Conservation (phyloP, 306 rosid species). For the Glycine latifolia region DNA sequence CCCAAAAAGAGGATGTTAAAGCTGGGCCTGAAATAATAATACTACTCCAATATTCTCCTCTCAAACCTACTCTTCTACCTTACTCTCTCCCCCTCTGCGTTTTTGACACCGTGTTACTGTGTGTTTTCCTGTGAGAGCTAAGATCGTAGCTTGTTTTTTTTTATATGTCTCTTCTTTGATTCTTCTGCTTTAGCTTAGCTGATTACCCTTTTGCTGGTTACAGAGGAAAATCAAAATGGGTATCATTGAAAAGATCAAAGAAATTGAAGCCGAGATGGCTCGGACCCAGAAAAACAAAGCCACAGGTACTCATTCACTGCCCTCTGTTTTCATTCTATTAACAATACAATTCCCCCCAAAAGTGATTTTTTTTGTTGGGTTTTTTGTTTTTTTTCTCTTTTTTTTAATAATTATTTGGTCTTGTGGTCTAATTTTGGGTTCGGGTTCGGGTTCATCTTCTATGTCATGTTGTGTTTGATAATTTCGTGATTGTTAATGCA, state of each 20-base stretch:
- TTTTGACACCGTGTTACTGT: slow-evolving; percentile 44
- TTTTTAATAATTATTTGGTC: background rate
- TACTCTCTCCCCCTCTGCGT: slow-evolving; percentile 13
- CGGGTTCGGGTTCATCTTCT: background rate
- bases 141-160: background rate
- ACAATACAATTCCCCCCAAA: background rate
- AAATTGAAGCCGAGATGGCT: slow-evolving; percentile 99
- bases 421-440: background rate
- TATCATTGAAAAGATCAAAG: slow-evolving; percentile 92
- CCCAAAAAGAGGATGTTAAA: slow-evolving; percentile 1
- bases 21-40: slow-evolving; percentile 16
- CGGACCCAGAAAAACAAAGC: slow-evolving; percentile 99
- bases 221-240: slow-evolving; percentile 70
- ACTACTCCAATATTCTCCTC: background rate
- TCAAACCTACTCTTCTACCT: slow-evolving; percentile 40
- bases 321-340: background rate
- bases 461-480: background rate
- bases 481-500: slow-evolving; percentile 18
- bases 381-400: slow-evolving; percentile 1
- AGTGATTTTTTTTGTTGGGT: background rate
- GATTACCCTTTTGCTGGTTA: slow-evolving; percentile 39
- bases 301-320: slow-evolving; percentile 59
- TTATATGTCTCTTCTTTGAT: background rate
- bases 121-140: slow-evolving; percentile 53
- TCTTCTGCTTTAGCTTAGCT: slow-evolving; percentile 16